Evolutionary conservation across 2,329 filamentous ascomycete species (phyloP).

Genomic region (Fusarium floridanum): DNA sequence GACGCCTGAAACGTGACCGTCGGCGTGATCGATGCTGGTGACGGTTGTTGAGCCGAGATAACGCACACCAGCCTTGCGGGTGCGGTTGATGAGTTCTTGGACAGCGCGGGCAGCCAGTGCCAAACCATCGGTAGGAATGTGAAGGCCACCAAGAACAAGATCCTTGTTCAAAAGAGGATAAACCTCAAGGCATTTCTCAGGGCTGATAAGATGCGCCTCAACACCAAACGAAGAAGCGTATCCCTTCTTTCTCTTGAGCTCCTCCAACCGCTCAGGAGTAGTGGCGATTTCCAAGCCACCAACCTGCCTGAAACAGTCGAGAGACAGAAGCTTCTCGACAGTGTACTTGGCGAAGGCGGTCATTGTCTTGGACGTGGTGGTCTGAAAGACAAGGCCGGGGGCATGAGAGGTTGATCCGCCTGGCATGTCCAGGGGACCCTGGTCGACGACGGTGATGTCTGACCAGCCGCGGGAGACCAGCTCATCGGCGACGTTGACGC

Average conservation of each 20-base stretch:
- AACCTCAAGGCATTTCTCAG: slow-evolving; percentile 64
- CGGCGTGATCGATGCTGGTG: slow-evolving; percentile 65
- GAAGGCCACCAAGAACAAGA: slow-evolving; percentile 68
- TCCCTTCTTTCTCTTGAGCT: slow-evolving; percentile 73
- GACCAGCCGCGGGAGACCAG: slow-evolving; percentile 72
- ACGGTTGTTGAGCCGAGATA: slow-evolving; percentile 70
- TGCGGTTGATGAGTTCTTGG: slow-evolving; percentile 70
- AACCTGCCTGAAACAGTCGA: slow-evolving; percentile 73
- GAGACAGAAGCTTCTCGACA: slow-evolving; percentile 68
- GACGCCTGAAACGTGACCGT: slow-evolving; percentile 68
- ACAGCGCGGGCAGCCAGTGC: slow-evolving; percentile 72
- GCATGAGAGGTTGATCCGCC: slow-evolving; percentile 76
- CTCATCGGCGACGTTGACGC: slow-evolving; percentile 74
- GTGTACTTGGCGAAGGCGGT: slow-evolving; percentile 72
- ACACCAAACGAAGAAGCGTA: slow-evolving; percentile 73
- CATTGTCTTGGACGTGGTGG: slow-evolving; percentile 69
- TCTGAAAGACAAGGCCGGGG: slow-evolving; percentile 74
- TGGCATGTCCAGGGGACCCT: slow-evolving; percentile 72
- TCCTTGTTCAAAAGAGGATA: slow-evolving; percentile 68
- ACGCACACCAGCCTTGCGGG: slow-evolving; percentile 67
- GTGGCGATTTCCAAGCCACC: slow-evolving; percentile 74
- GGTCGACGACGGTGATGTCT: slow-evolving; percentile 74
- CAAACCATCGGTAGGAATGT: slow-evolving; percentile 72
- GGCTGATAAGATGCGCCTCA: slow-evolving; percentile 63
- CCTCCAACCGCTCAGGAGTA: slow-evolving; percentile 68